These are phyloP conservation scores for Penicillium sp. DNA, from an alignment of 2,329 filamentous ascomycete species.

Conservation along the genomic window DNA sequence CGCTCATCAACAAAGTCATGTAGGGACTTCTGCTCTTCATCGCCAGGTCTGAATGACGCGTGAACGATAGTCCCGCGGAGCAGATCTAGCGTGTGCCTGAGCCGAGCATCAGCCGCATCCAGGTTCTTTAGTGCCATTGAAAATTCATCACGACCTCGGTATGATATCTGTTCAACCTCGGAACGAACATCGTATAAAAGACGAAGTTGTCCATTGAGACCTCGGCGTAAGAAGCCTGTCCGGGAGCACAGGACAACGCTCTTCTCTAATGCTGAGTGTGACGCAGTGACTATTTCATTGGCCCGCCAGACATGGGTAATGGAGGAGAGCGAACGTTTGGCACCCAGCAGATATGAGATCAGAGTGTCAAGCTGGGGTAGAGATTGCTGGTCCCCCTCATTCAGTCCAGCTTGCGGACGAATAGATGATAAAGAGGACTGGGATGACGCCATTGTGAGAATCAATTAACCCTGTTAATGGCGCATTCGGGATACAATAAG, in stretches of 20 bases:
- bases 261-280: constrained; percentile 73
- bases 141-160: constrained; percentile 44
- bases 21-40: constrained; percentile 53
- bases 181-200: constrained; percentile 44
- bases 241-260: constrained; percentile 69
- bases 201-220: constrained; percentile 53
- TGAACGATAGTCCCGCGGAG: constrained; percentile 60
- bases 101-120: constrained; percentile 57
- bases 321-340: constrained; percentile 82
- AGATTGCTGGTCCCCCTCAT: constrained; percentile 14
- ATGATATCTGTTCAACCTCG: constrained; percentile 44
- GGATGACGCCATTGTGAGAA: constrained; percentile 30
- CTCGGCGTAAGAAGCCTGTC: constrained; percentile 63
- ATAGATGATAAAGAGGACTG: constrained; percentile 29
- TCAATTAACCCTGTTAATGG: constrained; percentile 2
- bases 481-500: background rate
- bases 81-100: constrained; percentile 55
- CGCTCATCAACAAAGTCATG: constrained; percentile 66
- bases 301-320: constrained; percentile 80
- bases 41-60: constrained; percentile 51
- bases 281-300: constrained; percentile 77
- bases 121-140: constrained; percentile 53
- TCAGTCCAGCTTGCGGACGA: constrained; percentile 11
- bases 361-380: constrained; percentile 65
- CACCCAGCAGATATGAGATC: constrained; percentile 77